Evolutionary conservation across 164 flowering plant genomes (phyloP).

Genomic region (Buxus sempervirens): DNA sequence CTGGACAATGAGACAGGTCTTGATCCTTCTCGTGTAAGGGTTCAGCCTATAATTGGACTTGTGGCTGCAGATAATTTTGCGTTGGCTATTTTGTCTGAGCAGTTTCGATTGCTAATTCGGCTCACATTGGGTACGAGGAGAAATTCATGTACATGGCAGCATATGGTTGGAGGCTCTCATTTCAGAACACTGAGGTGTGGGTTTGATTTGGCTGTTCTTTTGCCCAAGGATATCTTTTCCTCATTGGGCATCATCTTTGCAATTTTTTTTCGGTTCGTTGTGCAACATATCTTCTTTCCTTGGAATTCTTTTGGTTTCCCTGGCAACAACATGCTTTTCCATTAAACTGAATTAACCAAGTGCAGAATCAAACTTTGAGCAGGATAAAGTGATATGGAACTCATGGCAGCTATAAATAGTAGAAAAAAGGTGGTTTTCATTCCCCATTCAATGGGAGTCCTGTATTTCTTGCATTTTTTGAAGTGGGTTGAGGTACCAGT

Average conservation of each 20-base stretch:
- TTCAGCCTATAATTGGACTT: slow-evolving; percentile 59
- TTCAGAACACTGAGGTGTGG: slow-evolving; percentile 61
- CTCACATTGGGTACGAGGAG: slow-evolving; percentile 66
- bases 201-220: neutral
- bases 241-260: neutral
- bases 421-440: slow-evolving; percentile 60
- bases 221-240: neutral
- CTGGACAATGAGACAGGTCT: slow-evolving; percentile 64
- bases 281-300: slow-evolving; percentile 4
- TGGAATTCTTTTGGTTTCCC: neutral
- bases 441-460: slow-evolving; percentile 70
- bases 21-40: slow-evolving; percentile 54
- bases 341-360: slow-evolving; percentile 27
- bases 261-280: neutral
- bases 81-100: slow-evolving; percentile 73
- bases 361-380: slow-evolving; percentile 54
- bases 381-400: slow-evolving; percentile 60
- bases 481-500: slow-evolving; percentile 73
- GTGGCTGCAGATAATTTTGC: slow-evolving; percentile 76
- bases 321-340: neutral
- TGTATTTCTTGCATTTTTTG: slow-evolving; percentile 65
- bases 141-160: slow-evolving; percentile 73
- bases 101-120: slow-evolving; percentile 64
- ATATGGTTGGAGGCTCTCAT: slow-evolving; percentile 65
- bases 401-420: slow-evolving; percentile 53